Evolutionary conservation across 2,329 filamentous ascomycete species (phyloP), one percentile per base, ranked within the genome.

Genomic region (Leptoxyphium fumago): DNA sequence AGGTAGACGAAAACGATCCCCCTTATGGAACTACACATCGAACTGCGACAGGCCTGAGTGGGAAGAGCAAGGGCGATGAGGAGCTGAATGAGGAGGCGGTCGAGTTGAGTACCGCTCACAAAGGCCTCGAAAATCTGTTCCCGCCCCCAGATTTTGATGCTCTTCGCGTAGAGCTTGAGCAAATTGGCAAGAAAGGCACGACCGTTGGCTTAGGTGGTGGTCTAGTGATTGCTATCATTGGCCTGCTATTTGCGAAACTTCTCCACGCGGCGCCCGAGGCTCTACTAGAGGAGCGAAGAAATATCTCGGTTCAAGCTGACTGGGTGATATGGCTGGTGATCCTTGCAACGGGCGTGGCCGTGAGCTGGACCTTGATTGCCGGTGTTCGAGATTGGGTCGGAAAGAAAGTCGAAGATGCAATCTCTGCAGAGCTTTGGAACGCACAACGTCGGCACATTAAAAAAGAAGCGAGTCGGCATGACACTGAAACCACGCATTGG

Each of bases 401-500:
- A 10, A 80, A 75, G 44, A 80, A 73, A 52, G 71, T 81, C 10
- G 66, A 72, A 44, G 68, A 70, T 38, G 67, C 82, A 0, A 83
- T 82, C 62, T 74, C 84, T 38, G 77, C 81, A 42, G 77, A 83
- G 55, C 67, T 80, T 1, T 85, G 81, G 81, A 74, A 81, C 46
- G 74, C 79, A 2, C 73, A 75, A 41, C 61, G 77, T 38, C 64
- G 71, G 29, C 65, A 71, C 43, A 73, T 75, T 42, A 64, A 72
- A 47, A 64, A 70, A 32, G 52, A 66, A 38, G 59, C 60, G 13
- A 65, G 69, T 41, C 58, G 57, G 26, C 53, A 68, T 49, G 67
- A 75, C 1, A 76, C 81, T 4, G 81, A 82, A 52, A 81, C 80
- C 0, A 74, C 77, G 1, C 70, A 77, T 43, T 86, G 82, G 82